A percentile compares a stretch with the other conserved stretches of the same genome.
These are phyloP conservation scores for Lantana camara DNA, from an alignment of 257 asterid genomes.

Conservation along the genomic window DNA sequence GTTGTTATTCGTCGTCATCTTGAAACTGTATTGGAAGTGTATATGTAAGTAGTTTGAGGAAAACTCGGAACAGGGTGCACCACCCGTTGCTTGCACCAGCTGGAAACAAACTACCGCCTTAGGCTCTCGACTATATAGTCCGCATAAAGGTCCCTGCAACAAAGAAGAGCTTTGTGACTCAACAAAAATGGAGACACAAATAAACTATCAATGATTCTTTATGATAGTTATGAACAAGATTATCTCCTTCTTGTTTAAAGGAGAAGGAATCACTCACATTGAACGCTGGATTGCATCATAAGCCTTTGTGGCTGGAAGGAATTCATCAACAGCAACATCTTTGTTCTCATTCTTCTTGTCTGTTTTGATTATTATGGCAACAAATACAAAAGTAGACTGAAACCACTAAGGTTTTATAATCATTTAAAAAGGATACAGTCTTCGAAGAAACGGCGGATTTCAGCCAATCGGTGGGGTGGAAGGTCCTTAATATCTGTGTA, in stretches of 20 bases:
- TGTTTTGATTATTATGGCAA: conserved; percentile 41
- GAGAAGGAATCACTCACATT: conserved; percentile 55
- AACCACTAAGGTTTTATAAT: conserved; percentile 12
- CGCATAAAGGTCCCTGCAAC: conserved; percentile 73
- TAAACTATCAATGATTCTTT: too few species aligned
- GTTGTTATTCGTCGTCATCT: conserved; percentile 38
- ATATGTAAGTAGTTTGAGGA: conserved; percentile 12
- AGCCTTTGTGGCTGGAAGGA: conserved; percentile 73
- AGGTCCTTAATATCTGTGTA: conserved; percentile 83
- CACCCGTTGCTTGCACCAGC: conserved; percentile 16
- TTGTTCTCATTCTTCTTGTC: conserved; percentile 97
- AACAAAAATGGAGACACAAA: background rate
- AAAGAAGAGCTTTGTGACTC: conserved; percentile 3
- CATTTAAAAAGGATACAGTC: conserved; percentile 73
- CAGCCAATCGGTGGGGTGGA: conserved; percentile 94
- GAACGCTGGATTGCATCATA: conserved; percentile 79
- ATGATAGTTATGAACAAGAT: too few species aligned
- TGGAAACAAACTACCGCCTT: conserved; percentile 56
- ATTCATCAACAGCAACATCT: conserved; percentile 82
- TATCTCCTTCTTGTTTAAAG: background rate
- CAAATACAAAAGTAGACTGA: conserved; percentile 14
- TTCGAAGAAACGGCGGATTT: conserved; percentile 90
- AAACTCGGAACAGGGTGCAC: conserved; percentile 23
- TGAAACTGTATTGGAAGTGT: conserved; percentile 23
- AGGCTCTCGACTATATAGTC: conserved; percentile 81